Conservation (phyloP, 1,284 basidiomycete species). For the Trichosporon sp. region DNA sequence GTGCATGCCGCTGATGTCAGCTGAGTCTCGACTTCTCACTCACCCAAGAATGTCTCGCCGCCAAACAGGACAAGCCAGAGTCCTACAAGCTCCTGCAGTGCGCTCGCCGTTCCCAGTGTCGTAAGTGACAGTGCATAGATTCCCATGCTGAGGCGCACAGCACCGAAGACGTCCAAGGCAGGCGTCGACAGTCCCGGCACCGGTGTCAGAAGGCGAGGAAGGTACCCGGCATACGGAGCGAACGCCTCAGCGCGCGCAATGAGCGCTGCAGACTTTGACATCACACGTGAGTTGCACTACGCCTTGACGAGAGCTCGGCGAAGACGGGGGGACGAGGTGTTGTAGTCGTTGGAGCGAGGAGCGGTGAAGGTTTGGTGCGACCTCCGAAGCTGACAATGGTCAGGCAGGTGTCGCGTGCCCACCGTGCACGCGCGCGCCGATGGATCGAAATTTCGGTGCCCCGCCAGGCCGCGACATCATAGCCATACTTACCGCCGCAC, state of each 20-base stretch:
- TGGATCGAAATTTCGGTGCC: too few species aligned
- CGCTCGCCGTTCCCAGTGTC: conserved; percentile 20
- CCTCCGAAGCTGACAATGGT: too few species aligned
- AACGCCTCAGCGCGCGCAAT: conserved; percentile 4
- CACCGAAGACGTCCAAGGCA: conserved; percentile 40
- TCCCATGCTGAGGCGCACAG: conserved; percentile 37
- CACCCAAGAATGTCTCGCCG: conserved; percentile 46
- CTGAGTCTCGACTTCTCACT: conserved; percentile 11
- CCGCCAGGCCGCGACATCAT: too few species aligned
- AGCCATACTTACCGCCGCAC: too few species aligned
- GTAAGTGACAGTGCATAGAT: conserved; percentile 39
- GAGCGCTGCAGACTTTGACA: not conserved
- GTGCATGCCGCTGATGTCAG: conserved; percentile 29
- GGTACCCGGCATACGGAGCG: conserved; percentile 15
- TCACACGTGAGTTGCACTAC: not conserved
- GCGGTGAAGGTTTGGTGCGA: too few species aligned
- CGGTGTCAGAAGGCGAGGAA: conserved; percentile 26
- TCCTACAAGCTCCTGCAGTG: conserved; percentile 40
- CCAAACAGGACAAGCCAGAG: conserved; percentile 45
- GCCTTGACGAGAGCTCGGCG: not conserved
- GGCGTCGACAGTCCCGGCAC: conserved; percentile 27
- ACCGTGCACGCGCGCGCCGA: too few species aligned
- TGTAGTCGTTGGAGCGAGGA: not conserved
- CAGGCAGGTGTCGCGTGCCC: too few species aligned
- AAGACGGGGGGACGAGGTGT: not conserved